phyloP scores from a whole-genome alignment of 1,284 basidiomycete genomes.

The Porphyrellus sp. region DNA sequence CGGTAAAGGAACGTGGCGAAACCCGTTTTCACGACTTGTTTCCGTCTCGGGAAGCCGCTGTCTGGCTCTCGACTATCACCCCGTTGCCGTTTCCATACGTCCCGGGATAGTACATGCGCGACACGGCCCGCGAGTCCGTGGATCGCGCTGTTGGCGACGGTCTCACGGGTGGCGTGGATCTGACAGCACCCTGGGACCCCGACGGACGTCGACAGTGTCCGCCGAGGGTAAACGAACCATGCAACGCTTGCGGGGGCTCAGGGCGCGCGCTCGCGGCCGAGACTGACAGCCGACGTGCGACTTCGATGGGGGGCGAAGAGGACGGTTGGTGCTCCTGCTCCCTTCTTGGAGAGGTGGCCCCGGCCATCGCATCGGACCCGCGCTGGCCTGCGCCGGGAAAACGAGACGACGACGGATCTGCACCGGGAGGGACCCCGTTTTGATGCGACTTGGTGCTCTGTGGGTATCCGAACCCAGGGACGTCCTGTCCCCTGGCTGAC shows the following conservation, averaged over 20 bases:
- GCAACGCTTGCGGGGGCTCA: constrained; percentile 38
- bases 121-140: constrained; percentile 20
- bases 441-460: constrained; percentile 22
- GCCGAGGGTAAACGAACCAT: constrained; percentile 23
- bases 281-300: constrained; percentile 45
- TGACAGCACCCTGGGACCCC: constrained; percentile 15
- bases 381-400: constrained; percentile 29
- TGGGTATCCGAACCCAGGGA: constrained; percentile 15
- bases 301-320: constrained; percentile 45
- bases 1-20: too few relatives aligned
- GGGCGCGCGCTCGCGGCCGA: constrained; percentile 43
- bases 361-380: constrained; percentile 21
- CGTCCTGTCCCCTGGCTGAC: constrained; percentile 32
- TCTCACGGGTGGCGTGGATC: constrained; percentile 21
- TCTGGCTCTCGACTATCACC: constrained; percentile 13
- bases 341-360: constrained; percentile 22
- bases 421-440: constrained; percentile 23
- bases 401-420: constrained; percentile 29
- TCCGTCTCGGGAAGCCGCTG: constrained; percentile 16
- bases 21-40: constrained; percentile 29
- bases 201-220: constrained; percentile 22
- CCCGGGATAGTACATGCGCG: constrained; percentile 24
- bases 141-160: constrained; percentile 15
- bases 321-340: constrained; percentile 30
- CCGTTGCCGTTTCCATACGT: constrained; percentile 20